These are phyloP conservation scores for Cymbopogon citratus DNA, from an alignment of 176 grass and related monocot species.

Conservation along the genomic window DNA sequence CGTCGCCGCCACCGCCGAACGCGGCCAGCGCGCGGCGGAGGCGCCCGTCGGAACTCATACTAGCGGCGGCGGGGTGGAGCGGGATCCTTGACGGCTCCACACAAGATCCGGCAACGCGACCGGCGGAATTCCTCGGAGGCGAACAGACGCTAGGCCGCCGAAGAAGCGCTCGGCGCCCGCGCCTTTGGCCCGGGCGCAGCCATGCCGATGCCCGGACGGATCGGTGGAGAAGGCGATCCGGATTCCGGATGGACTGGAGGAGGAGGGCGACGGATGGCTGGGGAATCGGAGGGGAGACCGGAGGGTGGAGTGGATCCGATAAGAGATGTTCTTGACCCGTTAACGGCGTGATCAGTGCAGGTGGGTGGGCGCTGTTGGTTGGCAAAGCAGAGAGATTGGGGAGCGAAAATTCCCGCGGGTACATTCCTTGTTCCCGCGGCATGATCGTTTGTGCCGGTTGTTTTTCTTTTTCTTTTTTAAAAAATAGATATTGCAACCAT, in stretches of 20 bases:
- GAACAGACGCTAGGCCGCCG: not conserved
- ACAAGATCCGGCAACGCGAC: not conserved
- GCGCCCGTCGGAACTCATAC: constrained; percentile 51
- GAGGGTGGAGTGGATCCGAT: constrained; percentile 2
- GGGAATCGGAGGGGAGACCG: not conserved
- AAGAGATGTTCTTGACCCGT: not conserved
- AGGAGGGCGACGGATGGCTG: not conserved
- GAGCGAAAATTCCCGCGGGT: not conserved
- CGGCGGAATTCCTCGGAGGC: not conserved
- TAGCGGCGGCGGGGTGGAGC: not conserved
- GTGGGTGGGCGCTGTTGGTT: constrained; percentile 2
- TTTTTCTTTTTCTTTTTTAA: too few species aligned
- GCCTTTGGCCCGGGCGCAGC: constrained; percentile 23
- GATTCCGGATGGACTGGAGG: not conserved
- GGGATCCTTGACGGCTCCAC: not conserved
- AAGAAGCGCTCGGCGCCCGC: constrained; percentile 2
- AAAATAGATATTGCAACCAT: too few species aligned
- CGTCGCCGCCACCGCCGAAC: constrained; percentile 36
- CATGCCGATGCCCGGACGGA: constrained; percentile 23
- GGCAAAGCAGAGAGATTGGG: not conserved
- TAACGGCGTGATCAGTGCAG: constrained; percentile 21
- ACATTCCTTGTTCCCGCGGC: not conserved
- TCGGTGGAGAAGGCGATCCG: constrained; percentile 37
- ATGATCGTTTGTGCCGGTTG: too few species aligned
- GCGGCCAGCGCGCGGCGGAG: constrained; percentile 44